Evolutionary conservation across 495 filamentous ascomycete genomes (phyloP).

Genomic region (Hypoxylon intermedium): DNA sequence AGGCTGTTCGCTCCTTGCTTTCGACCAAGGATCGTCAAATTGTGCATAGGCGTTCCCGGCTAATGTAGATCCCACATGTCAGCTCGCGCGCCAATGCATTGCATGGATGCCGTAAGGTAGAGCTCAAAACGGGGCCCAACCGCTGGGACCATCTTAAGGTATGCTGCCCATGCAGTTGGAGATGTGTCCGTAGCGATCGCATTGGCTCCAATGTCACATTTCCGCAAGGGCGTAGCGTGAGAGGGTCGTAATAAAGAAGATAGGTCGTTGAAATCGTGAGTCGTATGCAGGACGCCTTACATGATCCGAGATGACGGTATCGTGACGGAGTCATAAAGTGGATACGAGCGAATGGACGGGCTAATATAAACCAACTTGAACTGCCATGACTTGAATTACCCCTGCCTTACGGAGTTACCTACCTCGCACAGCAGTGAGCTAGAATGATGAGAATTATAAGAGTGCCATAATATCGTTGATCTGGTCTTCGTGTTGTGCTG

Average conservation of each 20-base stretch:
- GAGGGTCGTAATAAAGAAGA: not conserved
- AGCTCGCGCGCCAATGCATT: not conserved
- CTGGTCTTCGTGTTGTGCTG: constrained; percentile 7
- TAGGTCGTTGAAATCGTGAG: no score
- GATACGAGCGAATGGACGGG: constrained; percentile 26
- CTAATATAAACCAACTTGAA: constrained; percentile 34
- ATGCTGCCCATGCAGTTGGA: constrained; percentile 8
- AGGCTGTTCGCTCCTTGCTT: not conserved
- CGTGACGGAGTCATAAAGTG: constrained; percentile 31
- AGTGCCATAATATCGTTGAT: constrained; percentile 31
- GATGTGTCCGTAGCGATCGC: not conserved
- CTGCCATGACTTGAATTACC: constrained; percentile 16
- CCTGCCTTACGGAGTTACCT: constrained; percentile 23
- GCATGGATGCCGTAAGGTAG: constrained; percentile 5
- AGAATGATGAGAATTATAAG: constrained; percentile 32
- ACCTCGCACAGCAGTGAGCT: constrained; percentile 31
- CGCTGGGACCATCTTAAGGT: constrained; percentile 1
- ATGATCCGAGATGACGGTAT: constrained; percentile 31
- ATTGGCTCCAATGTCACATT: constrained; percentile 11
- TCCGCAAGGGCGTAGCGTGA: not conserved
- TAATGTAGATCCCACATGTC: no score
- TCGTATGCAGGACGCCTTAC: constrained; percentile 26
- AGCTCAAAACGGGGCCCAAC: constrained; percentile 1
- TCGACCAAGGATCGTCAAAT: not conserved
- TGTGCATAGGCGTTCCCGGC: not conserved